Evolutionary conservation across 345 rosid genomes (phyloP).

Genomic region (Aethionema arabicum): DNA sequence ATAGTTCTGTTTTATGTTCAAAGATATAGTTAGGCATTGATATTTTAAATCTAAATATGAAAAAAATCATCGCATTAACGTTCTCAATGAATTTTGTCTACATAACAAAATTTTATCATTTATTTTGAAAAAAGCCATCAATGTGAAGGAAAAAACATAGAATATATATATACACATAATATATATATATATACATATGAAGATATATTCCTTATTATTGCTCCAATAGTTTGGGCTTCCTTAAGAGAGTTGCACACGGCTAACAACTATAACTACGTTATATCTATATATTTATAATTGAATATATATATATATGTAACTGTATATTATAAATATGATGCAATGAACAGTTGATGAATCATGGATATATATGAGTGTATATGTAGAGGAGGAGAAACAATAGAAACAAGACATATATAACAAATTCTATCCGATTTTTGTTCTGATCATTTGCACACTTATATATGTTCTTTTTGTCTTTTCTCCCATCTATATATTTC

Average conservation of each 20-base stretch:
- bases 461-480: constrained; percentile 34
- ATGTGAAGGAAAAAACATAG: not conserved
- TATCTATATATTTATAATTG: not conserved
- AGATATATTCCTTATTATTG: not conserved
- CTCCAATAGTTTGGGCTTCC: constrained; percentile 24
- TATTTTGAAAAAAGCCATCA: not conserved
- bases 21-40: not conserved
- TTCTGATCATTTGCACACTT: constrained; percentile 38
- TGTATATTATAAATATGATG: not conserved
- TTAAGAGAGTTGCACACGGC: constrained; percentile 23
- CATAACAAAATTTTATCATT: not conserved
- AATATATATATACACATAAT: not conserved
- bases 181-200: too few relatives aligned
- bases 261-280: constrained; percentile 17
- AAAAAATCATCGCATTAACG: not conserved
- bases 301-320: constrained; percentile 1
- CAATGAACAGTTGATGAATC: not conserved
- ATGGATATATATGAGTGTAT: not conserved
- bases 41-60: not conserved
- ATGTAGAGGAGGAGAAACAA: constrained; percentile 4
- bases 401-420: constrained; percentile 36
- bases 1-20: too few relatives aligned
- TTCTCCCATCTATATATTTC: constrained; percentile 32
- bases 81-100: constrained; percentile 8
- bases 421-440: constrained; percentile 42